These are phyloP conservation scores for Ogataea zsoltii DNA, from an alignment of 805 yeast genomes.

Conservation along the genomic window DNA sequence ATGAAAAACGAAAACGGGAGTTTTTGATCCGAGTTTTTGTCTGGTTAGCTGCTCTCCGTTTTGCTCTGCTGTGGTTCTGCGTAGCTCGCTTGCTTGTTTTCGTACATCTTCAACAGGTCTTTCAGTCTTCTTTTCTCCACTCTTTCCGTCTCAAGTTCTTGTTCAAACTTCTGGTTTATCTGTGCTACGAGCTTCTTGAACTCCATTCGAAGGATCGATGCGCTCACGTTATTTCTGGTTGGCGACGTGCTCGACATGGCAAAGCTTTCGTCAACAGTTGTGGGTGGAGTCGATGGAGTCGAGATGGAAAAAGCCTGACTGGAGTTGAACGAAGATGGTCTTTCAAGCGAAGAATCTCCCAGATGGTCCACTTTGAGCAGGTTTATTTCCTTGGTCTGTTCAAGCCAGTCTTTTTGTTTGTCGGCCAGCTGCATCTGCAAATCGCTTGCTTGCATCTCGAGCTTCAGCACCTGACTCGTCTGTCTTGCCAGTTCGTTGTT, in stretches of 20 bases:
- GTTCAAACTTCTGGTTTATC: conserved; percentile 61
- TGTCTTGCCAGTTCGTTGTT: conserved; percentile 38
- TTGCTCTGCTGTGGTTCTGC: no score
- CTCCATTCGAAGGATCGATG: conserved; percentile 63
- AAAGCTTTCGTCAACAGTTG: conserved; percentile 8
- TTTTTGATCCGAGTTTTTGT: no score
- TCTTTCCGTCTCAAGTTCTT: conserved; percentile 57
- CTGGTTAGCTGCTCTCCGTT: no score
- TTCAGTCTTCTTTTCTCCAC: conserved; percentile 48
- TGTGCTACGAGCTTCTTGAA: conserved; percentile 65
- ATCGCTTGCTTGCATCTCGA: conserved; percentile 39
- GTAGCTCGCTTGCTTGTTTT: conserved; percentile 14
- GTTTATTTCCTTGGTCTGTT: conserved; percentile 46
- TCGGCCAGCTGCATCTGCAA: conserved; percentile 30
- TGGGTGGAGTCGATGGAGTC: conserved; percentile 21
- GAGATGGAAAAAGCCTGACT: conserved; percentile 1
- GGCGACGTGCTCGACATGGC: conserved; percentile 16
- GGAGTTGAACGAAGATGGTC: conserved; percentile 18
- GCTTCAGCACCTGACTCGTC: conserved; percentile 36
- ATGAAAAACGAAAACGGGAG: no score
- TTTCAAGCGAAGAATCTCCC: conserved; percentile 31
- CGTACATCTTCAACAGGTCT: conserved; percentile 39
- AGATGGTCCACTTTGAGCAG: conserved; percentile 45
- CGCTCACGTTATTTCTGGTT: conserved; percentile 35
- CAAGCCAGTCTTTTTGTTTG: conserved; percentile 43